Percentiles rank a stretch among this genome's conserved stretches.
phyloP scores from a whole-genome alignment of 2,329 filamentous ascomycete species.

The Penicillium brevicompactum region DNA sequence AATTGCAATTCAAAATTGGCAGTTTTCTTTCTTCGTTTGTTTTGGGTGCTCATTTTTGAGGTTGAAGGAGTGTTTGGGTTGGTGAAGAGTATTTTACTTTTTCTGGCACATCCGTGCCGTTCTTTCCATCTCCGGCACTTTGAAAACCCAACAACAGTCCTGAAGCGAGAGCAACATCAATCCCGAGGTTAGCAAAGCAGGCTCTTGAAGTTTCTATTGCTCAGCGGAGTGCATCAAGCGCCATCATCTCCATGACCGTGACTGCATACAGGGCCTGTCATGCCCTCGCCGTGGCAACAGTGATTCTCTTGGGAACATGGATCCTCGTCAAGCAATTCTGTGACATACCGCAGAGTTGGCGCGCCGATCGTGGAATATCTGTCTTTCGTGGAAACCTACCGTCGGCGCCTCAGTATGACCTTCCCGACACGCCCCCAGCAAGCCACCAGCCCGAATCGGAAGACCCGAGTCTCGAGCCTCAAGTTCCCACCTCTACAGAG shows the following conservation, averaged over 20 bases:
- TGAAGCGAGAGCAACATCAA: too few relatives aligned
- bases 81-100: too few relatives aligned
- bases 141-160: too few relatives aligned
- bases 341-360: not conserved
- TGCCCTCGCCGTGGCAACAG: slow-evolving; percentile 3
- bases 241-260: not conserved
- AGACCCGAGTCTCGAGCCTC: not conserved
- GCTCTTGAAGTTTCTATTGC: too few relatives aligned
- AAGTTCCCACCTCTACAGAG: not conserved
- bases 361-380: not conserved
- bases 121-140: too few relatives aligned
- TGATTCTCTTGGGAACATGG: slow-evolving; percentile 4
- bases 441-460: not conserved
- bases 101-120: too few relatives aligned
- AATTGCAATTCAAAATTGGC: not conserved
- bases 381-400: slow-evolving; percentile 7
- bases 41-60: too few relatives aligned
- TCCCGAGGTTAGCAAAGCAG: too few relatives aligned
- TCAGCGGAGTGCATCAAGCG: not conserved
- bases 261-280: slow-evolving; percentile 8
- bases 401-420: slow-evolving; percentile 2
- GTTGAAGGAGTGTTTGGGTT: too few relatives aligned
- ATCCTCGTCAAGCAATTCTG: not conserved
- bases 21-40: too few relatives aligned
- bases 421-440: not conserved